Evolutionary conservation across 192 early-diverging fungal species (phyloP), one percentile per base, ranked within the genome.

Genomic region (Coemansia sp.): DNA sequence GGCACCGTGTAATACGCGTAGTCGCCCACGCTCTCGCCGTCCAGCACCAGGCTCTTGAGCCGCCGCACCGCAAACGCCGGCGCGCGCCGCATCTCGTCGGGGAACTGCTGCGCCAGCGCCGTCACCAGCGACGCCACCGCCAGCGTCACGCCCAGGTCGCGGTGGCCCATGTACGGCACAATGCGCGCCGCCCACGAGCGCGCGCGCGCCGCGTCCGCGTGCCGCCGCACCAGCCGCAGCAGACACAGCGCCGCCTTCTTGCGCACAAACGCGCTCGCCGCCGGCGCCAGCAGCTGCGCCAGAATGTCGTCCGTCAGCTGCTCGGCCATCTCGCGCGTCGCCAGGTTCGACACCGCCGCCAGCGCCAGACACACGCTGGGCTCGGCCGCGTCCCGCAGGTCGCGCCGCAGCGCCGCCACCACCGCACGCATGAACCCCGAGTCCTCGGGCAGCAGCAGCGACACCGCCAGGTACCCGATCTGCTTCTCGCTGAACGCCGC

Each of bases 1-100:
- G 97, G 93, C 36, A 99, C 91, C 70, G 94, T 94, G 78, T 99
- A 99, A 75, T 99, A 99, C 19, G 92, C 79, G 64, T 98, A 94
- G 62, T 96, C 93, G 14, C 81, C 47, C 5, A 85, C 70, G 67
- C 82, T 92, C 48, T 92, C 88, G 48, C 84, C 81, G 26, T 96
- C 90, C 26, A 93, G 75, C 17, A 98, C 81, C 60, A 98, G 81
- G 82, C 92, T 78, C 23, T 93, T 83, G 49, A 99, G 72, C 23
- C 90, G 69, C 21, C 80, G 79, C 32, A 98, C 81, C 1, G 91
- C 92, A 57, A 90, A 89, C 19, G 82, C 73, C 38, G 88, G 85
- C 29, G 84, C 85, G 41, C 82, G 85, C 42, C 78, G 79, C 75
- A 84, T 68, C 21, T 85, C 83, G 21, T 94, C 90, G 17, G 90